phyloP scores from a whole-genome alignment of 2,329 filamentous ascomycete species.

The Fusarium caatingaense region DNA sequence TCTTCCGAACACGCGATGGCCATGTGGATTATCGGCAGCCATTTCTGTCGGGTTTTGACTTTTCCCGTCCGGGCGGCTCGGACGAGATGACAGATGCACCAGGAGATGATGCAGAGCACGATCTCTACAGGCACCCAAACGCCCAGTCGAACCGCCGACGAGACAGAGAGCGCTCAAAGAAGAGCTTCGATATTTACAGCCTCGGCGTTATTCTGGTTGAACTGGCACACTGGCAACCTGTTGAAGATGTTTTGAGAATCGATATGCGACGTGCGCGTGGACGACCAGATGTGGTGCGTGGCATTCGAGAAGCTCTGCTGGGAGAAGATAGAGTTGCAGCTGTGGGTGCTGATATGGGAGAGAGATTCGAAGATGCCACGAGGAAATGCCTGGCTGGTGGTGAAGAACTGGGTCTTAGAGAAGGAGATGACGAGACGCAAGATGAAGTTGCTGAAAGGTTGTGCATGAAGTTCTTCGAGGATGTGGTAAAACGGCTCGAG shows the following conservation, averaged over 20 bases:
- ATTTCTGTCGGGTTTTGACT: constrained; percentile 66
- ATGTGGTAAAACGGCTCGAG: constrained; percentile 58
- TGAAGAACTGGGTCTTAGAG: constrained; percentile 51
- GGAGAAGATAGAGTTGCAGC: constrained; percentile 46
- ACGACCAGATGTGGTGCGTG: constrained; percentile 53
- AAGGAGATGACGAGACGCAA: constrained; percentile 55
- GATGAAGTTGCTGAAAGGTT: constrained; percentile 55
- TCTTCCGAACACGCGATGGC: constrained; percentile 54
- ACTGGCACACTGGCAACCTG: constrained; percentile 63
- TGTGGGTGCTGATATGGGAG: constrained; percentile 55
- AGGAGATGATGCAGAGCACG: constrained; percentile 56
- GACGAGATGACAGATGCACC: constrained; percentile 64
- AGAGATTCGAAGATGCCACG: constrained; percentile 54
- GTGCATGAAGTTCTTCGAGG: constrained; percentile 56
- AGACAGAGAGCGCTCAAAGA: constrained; percentile 55
- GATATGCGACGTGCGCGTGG: constrained; percentile 50
- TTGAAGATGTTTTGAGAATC: constrained; percentile 58
- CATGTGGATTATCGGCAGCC: constrained; percentile 55
- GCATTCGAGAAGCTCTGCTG: constrained; percentile 51
- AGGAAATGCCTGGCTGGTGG: constrained; percentile 53
- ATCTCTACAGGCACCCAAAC: constrained; percentile 63
- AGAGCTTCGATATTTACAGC: constrained; percentile 64
- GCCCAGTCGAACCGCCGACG: constrained; percentile 53
- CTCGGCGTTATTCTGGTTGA: constrained; percentile 65
- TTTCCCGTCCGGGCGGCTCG: constrained; percentile 60